A percentile compares a stretch with the other conserved stretches of the same genome.
phyloP scores from a whole-genome alignment of 305 asterid genomes.

The Plantago lanceolata region DNA sequence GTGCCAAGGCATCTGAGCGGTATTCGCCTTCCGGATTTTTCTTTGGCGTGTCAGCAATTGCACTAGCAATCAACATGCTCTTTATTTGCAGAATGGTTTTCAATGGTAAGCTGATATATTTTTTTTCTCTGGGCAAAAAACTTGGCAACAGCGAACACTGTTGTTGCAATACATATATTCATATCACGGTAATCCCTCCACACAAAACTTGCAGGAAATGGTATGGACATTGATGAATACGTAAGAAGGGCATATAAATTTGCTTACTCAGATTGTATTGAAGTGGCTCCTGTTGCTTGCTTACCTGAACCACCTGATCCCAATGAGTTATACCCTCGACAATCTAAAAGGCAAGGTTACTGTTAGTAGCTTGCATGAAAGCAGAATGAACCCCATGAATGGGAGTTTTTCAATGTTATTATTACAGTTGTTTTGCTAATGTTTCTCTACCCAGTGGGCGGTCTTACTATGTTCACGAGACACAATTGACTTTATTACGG shows the following conservation, averaged over 20 bases:
- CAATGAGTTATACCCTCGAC: slow-evolving; percentile 88
- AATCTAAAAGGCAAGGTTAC: slow-evolving; percentile 71
- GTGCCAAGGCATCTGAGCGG: slow-evolving; percentile 88
- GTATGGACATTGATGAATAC: slow-evolving; percentile 91
- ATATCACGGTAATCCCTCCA: slow-evolving; percentile 19
- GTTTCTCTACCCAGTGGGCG: slow-evolving; percentile 9
- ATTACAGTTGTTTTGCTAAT: slow-evolving; percentile 9
- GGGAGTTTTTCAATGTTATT: slow-evolving; percentile 11
- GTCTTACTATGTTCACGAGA: slow-evolving; percentile 1
- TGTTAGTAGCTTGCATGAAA: slow-evolving; percentile 21
- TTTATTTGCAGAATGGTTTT: slow-evolving; percentile 98
- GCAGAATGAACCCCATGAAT: background rate
- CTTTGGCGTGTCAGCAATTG: slow-evolving; percentile 98
- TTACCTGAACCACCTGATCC: slow-evolving; percentile 98
- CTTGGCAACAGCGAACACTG: background rate
- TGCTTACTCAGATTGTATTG: slow-evolving; percentile 95
- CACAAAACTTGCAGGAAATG: slow-evolving; percentile 60
- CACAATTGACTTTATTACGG: background rate
- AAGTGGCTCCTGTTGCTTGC: slow-evolving; percentile 95
- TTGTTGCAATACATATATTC: slow-evolving; percentile 10
- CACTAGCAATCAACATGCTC: slow-evolving; percentile 97
- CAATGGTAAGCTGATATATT: slow-evolving; percentile 55
- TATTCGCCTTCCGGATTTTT: slow-evolving; percentile 98
- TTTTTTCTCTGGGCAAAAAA: slow-evolving; percentile 21
- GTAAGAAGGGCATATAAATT: slow-evolving; percentile 95